Evolutionary conservation across 2,329 filamentous ascomycete species (phyloP), one percentile per base, ranked within the genome.

Genomic region (Zalaria obscura): DNA sequence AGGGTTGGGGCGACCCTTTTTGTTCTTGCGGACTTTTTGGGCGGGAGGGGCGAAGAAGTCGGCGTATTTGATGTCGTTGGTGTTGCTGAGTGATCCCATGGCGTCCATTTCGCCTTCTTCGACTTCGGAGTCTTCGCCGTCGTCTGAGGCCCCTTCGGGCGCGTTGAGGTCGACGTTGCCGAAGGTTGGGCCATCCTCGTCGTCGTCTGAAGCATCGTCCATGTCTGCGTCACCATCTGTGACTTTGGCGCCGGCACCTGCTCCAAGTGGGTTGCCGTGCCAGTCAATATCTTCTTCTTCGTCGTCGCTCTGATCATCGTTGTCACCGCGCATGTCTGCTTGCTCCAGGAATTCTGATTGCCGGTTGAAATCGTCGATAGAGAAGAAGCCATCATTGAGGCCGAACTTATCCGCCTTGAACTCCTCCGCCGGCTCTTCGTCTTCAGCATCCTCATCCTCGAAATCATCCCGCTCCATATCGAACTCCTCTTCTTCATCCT

Each of bases 341-440:
- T 84, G 78, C 61, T 98, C 91, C 38, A 95, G 78, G 56, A 81
- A 82, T 54, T 93, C 85, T 2, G 87, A 85, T 57, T 93, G 84
- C 57, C 81, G 85, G 69, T 98, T 98, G 73, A 98, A 98, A 45
- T 93, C 79, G 54, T 96, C 88, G 53, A 98, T 89, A 10, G 86
- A 93, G 65, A 98, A 98, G 66, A 98, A 98, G 4, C 87, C 89
- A 56, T 98, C 91, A 55, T 98, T 96, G 28, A 98, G 75, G 5
- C 87, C 86, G 55, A 91, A 72, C 3, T 78, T 78, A 54, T 96
- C 87, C 51, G 79, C 70, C 5, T 77, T 65, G 45, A 80, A 80
- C 33, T 74, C 72, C 38, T 72, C 71, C 1, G 64, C 60, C 4
- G 66, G 59, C 36, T 68, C 64, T 18, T 71, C 70, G 3, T 69